Evolutionary conservation across 352 stramenopile genomes (phyloP).

Genomic region (Globisporangium ultimum): DNA sequence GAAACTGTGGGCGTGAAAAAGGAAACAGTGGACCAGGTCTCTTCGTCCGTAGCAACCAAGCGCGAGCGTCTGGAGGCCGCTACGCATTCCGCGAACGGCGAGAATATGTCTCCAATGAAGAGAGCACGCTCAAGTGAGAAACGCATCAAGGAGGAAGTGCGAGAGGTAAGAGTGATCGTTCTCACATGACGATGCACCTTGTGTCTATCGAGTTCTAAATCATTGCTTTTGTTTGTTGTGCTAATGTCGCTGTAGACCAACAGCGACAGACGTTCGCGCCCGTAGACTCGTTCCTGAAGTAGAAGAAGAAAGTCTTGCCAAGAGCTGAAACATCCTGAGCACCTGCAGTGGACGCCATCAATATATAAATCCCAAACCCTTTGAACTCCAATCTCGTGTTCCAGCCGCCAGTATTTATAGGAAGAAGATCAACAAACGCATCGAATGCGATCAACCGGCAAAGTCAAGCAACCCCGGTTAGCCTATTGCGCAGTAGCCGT

Average conservation of each 20-base stretch:
- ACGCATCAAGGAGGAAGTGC: constrained; percentile 21
- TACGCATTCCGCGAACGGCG: constrained; percentile 14
- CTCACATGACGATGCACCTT: background rate
- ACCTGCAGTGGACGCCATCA: too few relatives aligned
- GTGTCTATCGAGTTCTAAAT: background rate
- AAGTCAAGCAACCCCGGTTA: too few relatives aligned
- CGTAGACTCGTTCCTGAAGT: background rate
- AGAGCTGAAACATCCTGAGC: too few relatives aligned
- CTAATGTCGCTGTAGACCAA: background rate
- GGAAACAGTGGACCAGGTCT: constrained; percentile 5
- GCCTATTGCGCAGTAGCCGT: too few relatives aligned
- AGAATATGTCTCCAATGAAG: constrained; percentile 24
- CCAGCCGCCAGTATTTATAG: too few relatives aligned
- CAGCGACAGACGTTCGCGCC: constrained; percentile 5
- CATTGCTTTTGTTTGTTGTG: background rate
- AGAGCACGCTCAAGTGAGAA: constrained; percentile 22
- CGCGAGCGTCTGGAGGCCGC: constrained; percentile 24
- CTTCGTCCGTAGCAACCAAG: constrained; percentile 15
- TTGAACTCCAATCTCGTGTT: too few relatives aligned
- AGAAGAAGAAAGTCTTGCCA: background rate
- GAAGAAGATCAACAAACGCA: too few relatives aligned
- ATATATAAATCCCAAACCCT: too few relatives aligned
- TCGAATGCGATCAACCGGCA: too few relatives aligned
- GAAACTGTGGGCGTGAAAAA: constrained; percentile 15
- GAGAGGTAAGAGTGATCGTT: constrained; percentile 17